phyloP scores from a whole-genome alignment of 768 basidiomycete genomes.

The Rubroboletus satanas region DNA sequence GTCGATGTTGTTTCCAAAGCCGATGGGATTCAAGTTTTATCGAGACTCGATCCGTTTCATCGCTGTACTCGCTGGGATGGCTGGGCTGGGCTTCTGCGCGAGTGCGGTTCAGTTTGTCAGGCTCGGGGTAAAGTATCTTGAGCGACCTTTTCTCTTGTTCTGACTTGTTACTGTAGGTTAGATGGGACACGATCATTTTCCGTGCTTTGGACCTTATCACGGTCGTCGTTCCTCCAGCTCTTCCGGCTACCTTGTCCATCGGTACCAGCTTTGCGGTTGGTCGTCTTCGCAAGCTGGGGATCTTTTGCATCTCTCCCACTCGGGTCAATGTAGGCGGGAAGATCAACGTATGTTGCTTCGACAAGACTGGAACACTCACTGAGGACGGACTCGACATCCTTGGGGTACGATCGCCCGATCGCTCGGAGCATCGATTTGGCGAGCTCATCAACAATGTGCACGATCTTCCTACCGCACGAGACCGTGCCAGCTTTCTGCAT shows the following conservation, averaged over 20 bases:
- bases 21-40: slow-evolving; percentile 99
- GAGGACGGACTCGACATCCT: slow-evolving; percentile 98
- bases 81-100: slow-evolving; percentile 84
- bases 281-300: slow-evolving; percentile 79
- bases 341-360: slow-evolving; percentile 96
- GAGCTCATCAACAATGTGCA: slow-evolving; percentile 85
- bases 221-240: slow-evolving; percentile 94
- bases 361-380: slow-evolving; percentile 98
- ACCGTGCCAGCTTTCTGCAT: slow-evolving; percentile 84
- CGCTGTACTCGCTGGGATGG: slow-evolving; percentile 85
- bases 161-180: slow-evolving; percentile 49
- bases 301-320: slow-evolving; percentile 96
- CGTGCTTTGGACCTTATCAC: slow-evolving; percentile 95
- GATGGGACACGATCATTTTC: slow-evolving; percentile 85
- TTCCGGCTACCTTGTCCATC: slow-evolving; percentile 95
- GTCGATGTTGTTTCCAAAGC: slow-evolving; percentile 98
- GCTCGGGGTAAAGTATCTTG: slow-evolving; percentile 58
- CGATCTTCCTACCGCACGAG: slow-evolving; percentile 69
- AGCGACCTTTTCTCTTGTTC: not conserved
- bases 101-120: slow-evolving; percentile 90
- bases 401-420: slow-evolving; percentile 84
- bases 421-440: slow-evolving; percentile 73
- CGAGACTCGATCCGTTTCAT: slow-evolving; percentile 90
- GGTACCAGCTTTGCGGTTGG: slow-evolving; percentile 94
- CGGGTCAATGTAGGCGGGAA: slow-evolving; percentile 94